phyloP scores from a whole-genome alignment of 345 rosid genomes.

The Hibiscus tridactylites region DNA sequence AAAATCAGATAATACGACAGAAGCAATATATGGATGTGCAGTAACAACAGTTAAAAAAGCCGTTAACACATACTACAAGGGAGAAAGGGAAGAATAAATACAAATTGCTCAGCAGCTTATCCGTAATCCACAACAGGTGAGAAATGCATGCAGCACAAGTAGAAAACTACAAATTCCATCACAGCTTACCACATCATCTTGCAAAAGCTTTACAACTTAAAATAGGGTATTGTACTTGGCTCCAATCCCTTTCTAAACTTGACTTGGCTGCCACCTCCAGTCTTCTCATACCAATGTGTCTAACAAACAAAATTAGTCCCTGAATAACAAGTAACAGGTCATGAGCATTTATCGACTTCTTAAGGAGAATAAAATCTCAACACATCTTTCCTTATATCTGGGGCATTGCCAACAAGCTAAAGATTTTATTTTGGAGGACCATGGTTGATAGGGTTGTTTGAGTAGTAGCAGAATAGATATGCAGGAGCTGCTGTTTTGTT shows the following conservation, averaged over 20 bases:
- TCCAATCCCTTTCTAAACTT: neutral
- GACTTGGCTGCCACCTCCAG: neutral
- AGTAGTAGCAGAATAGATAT: neutral
- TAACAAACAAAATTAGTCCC: neutral
- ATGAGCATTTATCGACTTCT: neutral
- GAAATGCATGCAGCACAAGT: neutral
- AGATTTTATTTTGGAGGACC: no score
- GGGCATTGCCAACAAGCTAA: no score
- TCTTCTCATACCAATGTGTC: no score
- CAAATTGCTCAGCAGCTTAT: neutral
- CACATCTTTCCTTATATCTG: no score
- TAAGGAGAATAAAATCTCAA: neutral
- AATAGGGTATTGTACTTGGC: neutral
- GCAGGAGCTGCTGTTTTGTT: neutral
- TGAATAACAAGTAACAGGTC: neutral
- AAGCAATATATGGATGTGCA: neutral
- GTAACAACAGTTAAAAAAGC: neutral
- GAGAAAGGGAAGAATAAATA: neutral
- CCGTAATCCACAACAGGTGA: neutral
- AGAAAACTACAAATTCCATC: neutral
- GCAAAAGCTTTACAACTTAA: no score
- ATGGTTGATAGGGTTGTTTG: neutral
- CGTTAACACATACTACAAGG: neutral
- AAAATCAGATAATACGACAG: neutral
- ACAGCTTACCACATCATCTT: no score